Evolutionary conservation across 2,329 filamentous ascomycete species (phyloP).

Genomic region (Cryphonectria naterciae): DNA sequence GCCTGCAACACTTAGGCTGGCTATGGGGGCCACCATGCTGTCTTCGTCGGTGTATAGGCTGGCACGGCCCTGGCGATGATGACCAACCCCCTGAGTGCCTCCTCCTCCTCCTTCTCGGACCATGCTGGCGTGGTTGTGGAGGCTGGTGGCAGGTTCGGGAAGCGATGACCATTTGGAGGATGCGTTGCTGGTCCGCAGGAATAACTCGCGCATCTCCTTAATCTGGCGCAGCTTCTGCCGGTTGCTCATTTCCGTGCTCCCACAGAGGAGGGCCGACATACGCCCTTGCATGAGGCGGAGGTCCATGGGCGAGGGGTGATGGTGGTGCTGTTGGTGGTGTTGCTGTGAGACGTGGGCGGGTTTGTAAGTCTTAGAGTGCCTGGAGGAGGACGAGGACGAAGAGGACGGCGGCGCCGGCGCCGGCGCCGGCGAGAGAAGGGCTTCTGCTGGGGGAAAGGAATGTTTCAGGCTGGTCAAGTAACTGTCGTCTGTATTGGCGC

Average conservation of each 20-base stretch:
- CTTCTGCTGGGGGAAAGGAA: neutral
- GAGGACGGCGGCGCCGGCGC: neutral
- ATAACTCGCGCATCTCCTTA: slow-evolving; percentile 18
- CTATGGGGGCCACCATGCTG: slow-evolving; percentile 18
- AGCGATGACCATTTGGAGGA: neutral
- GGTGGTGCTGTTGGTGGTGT: too few relatives aligned
- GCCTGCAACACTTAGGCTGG: slow-evolving; percentile 7
- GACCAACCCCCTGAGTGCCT: neutral
- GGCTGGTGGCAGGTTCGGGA: neutral
- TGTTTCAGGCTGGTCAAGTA: neutral
- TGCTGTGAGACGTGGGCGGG: neutral
- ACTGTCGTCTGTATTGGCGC: neutral
- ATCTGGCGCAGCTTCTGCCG: slow-evolving; percentile 9
- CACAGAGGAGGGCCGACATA: slow-evolving; percentile 15
- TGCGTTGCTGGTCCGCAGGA: slow-evolving; percentile 5
- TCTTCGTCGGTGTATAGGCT: slow-evolving; percentile 20
- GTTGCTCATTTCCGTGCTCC: slow-evolving; percentile 2
- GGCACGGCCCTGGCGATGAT: neutral
- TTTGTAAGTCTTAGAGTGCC: neutral
- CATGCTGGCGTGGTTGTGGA: neutral
- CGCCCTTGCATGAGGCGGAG: slow-evolving; percentile 19
- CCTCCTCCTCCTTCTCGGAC: neutral
- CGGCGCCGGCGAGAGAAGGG: neutral
- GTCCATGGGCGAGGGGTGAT: slow-evolving; percentile 1
- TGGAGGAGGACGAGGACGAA: neutral